phyloP scores from a whole-genome alignment of 305 asterid species.

The Ilex paraguariensis region DNA sequence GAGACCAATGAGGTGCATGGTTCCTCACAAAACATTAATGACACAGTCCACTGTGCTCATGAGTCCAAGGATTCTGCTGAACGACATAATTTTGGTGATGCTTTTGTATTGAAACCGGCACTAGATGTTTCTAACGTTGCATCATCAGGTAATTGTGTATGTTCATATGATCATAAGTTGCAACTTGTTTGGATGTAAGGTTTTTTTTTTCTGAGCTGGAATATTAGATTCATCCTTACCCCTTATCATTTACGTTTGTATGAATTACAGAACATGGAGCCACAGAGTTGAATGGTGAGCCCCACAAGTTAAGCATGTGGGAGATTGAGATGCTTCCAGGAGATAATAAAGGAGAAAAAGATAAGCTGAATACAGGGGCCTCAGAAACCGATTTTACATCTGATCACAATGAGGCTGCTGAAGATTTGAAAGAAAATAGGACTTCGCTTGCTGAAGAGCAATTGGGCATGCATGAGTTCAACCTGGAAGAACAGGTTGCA shows the following conservation, averaged over 20 bases:
- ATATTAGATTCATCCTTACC: too few species aligned
- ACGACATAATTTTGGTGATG: too few species aligned
- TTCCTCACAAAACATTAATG: constrained; percentile 8
- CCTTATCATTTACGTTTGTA: background rate
- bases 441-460: constrained; percentile 13
- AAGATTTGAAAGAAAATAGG: constrained; percentile 18
- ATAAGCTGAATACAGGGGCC: constrained; percentile 8
- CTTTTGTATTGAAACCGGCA: constrained; percentile 5
- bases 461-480: constrained; percentile 17
- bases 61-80: too few species aligned
- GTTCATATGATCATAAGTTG: too few species aligned
- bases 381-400: constrained; percentile 9
- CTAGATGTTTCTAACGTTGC: background rate
- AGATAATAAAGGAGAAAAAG: constrained; percentile 14
- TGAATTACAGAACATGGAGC: constrained; percentile 21
- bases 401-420: constrained; percentile 13
- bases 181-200: too few species aligned
- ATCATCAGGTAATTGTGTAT: too few species aligned
- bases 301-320: constrained; percentile 18
- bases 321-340: constrained; percentile 12
- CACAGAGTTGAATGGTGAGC: constrained; percentile 18
- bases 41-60: background rate
- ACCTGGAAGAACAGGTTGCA: constrained; percentile 18
- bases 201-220: too few species aligned
- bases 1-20: constrained; percentile 17